Evolutionary conservation across 1,139 yeast genomes (phyloP).

Genomic region (Saccharomyces pastorianus): DNA sequence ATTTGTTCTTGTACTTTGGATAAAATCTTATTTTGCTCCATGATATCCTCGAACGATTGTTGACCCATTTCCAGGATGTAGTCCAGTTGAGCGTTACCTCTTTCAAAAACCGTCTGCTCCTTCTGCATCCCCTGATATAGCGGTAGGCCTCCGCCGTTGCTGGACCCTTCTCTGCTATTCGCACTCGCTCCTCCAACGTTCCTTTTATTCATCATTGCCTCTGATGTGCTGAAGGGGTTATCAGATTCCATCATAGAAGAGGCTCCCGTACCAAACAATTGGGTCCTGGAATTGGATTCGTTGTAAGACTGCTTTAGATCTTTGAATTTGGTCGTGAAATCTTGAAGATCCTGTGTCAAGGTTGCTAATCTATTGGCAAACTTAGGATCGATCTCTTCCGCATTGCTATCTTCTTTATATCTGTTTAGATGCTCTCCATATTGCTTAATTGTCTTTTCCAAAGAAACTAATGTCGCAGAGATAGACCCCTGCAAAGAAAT

Average conservation of each 20-base stretch:
- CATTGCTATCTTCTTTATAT: constrained; percentile 42
- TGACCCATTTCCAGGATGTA: constrained; percentile 87
- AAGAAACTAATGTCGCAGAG: constrained; percentile 70
- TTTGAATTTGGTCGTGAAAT: constrained; percentile 51
- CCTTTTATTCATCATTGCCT: constrained; percentile 23
- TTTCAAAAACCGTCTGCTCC: constrained; percentile 56
- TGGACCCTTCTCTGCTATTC: constrained; percentile 10
- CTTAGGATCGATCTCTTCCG: constrained; percentile 45
- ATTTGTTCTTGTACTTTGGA: constrained; percentile 55
- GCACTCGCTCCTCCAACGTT: constrained; percentile 10
- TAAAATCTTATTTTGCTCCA: constrained; percentile 73
- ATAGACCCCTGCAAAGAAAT: constrained; percentile 72
- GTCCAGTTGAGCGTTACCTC: constrained; percentile 78
- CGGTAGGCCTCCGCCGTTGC: constrained; percentile 31
- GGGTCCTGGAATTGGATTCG: constrained; percentile 32
- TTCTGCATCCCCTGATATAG: constrained; percentile 60
- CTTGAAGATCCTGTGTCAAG: constrained; percentile 52
- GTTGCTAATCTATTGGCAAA: constrained; percentile 55
- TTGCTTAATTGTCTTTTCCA: constrained; percentile 69
- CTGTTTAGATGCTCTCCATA: constrained; percentile 52
- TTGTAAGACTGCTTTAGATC: constrained; percentile 60
- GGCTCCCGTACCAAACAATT: constrained; percentile 18
- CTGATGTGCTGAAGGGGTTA: constrained; percentile 20
- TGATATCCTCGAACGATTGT: constrained; percentile 74
- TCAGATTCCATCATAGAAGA: constrained; percentile 11